Percentiles rank a stretch among this genome's conserved stretches.
Conservation (phyloP, 768 basidiomycete species). For the Mycena polygramma region DNA sequence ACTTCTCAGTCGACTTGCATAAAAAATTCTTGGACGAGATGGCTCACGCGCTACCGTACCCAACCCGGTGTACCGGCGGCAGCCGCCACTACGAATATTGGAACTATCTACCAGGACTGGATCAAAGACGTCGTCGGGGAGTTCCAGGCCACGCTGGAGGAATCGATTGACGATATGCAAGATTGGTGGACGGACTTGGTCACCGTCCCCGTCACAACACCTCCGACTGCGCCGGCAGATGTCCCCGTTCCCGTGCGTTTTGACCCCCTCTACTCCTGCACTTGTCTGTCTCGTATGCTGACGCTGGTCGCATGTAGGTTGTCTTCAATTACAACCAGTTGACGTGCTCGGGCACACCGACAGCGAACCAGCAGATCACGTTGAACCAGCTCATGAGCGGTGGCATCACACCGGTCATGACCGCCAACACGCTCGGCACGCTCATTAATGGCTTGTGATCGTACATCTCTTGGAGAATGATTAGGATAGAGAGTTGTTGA, state of each 20-base stretch:
- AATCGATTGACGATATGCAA: conserved; percentile 11
- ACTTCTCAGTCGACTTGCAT: conserved; percentile 9
- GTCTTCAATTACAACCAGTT: conserved; percentile 16
- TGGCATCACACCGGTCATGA: conserved; percentile 13
- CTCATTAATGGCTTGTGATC: conserved; percentile 5
- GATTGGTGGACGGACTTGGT: conserved; percentile 15
- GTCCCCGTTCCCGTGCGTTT: conserved; percentile 13
- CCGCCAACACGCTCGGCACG: conserved; percentile 8
- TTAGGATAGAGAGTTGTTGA: conserved; percentile 6
- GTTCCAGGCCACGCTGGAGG: conserved; percentile 10
- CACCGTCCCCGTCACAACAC: conserved; percentile 10
- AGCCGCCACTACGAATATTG: conserved; percentile 9
- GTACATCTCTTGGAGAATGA: conserved; percentile 1
- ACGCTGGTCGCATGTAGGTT: conserved; percentile 14
- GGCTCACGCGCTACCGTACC: conserved; percentile 8
- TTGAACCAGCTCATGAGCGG: conserved; percentile 14
- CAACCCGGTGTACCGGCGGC: conserved; percentile 11
- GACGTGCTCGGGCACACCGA: conserved; percentile 12
- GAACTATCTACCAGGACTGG: conserved; percentile 12
- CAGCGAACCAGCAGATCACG: conserved; percentile 12
- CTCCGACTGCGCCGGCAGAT: conserved; percentile 10
- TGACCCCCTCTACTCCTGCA: conserved; percentile 8
- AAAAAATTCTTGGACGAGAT: conserved; percentile 4
- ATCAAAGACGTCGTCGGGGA: conserved; percentile 11
- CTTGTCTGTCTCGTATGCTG: conserved; percentile 11